Percentiles rank a stretch among this genome's conserved stretches.
These are phyloP conservation scores for Passalora sequoiae DNA, from an alignment of 2,329 filamentous ascomycete genomes.

Conservation along the genomic window DNA sequence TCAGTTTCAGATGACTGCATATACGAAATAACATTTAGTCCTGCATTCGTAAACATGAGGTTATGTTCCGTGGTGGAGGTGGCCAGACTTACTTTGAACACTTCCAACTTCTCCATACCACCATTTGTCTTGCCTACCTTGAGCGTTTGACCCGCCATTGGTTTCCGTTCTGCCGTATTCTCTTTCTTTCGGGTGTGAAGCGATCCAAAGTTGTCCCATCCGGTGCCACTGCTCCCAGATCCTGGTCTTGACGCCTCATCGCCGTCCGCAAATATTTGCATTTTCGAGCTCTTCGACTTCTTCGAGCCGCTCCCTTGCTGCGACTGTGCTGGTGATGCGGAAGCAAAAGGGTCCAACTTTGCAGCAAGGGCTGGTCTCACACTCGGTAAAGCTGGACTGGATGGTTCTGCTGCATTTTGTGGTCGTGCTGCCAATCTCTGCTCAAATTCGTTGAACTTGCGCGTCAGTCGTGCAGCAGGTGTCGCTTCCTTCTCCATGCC, in stretches of 20 bases:
- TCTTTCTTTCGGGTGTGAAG: conserved; percentile 89
- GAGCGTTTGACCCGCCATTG: conserved; percentile 88
- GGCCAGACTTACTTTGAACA: conserved; percentile 78
- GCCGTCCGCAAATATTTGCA: conserved; percentile 81
- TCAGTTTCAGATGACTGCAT: conserved; percentile 43
- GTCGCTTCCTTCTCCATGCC: conserved; percentile 85
- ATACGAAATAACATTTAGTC: conserved; percentile 73
- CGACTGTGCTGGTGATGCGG: conserved; percentile 58
- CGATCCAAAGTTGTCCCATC: conserved; percentile 89
- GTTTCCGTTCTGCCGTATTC: conserved; percentile 77
- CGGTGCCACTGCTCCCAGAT: conserved; percentile 57
- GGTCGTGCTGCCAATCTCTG: conserved; percentile 65
- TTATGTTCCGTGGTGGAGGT: conserved; percentile 23
- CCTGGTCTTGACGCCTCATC: conserved; percentile 49
- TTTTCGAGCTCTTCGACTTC: conserved; percentile 70
- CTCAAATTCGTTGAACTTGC: conserved; percentile 92
- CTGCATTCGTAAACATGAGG: conserved; percentile 79
- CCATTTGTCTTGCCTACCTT: conserved; percentile 79
- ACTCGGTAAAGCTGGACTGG: conserved; percentile 79
- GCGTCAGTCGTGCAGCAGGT: conserved; percentile 70
- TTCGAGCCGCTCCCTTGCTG: conserved; percentile 47
- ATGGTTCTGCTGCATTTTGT: conserved; percentile 59
- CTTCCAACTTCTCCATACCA: conserved; percentile 71
- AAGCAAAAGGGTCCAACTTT: conserved; percentile 76
- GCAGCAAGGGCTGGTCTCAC: conserved; percentile 77